Conservation (phyloP, 306 rosid species). For the Hylodesmum podocarpum region DNA sequence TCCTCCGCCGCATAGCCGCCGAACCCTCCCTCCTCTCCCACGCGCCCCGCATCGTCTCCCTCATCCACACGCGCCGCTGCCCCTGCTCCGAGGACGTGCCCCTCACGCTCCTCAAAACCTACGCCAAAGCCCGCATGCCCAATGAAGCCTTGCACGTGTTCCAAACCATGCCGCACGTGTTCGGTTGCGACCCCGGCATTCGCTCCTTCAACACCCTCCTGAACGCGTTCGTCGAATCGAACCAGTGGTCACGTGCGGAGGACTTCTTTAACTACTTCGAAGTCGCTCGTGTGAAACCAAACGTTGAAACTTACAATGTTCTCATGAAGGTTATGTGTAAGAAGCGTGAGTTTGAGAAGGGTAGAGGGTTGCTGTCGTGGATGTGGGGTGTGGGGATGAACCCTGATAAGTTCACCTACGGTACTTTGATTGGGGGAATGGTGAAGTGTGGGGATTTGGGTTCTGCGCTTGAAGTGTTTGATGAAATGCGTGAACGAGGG, state of each 20-base stretch:
- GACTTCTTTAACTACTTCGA: conserved; percentile 56
- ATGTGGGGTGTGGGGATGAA: conserved; percentile 57
- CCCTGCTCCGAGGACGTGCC: conserved; percentile 74
- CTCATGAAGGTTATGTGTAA: conserved; percentile 70
- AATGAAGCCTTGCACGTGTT: conserved; percentile 62
- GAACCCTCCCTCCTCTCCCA: conserved; percentile 47
- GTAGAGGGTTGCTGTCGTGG: conserved; percentile 60
- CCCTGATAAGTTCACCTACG: conserved; percentile 69
- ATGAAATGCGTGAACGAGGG: conserved; percentile 82
- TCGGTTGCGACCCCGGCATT: conserved; percentile 64
- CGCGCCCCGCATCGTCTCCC: conserved; percentile 45
- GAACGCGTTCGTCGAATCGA: conserved; percentile 68
- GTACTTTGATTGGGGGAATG: conserved; percentile 55
- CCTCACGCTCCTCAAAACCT: conserved; percentile 69
- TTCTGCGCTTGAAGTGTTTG: conserved; percentile 72
- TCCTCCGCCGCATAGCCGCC: conserved; percentile 58
- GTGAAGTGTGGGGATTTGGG: conserved; percentile 54
- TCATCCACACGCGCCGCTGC: conserved; percentile 54
- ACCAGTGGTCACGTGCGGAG: conserved; percentile 72
- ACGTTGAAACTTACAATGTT: conserved; percentile 67
- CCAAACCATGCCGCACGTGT: conserved; percentile 66
- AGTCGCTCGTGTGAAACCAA: conserved; percentile 56
- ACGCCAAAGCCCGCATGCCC: conserved; percentile 72
- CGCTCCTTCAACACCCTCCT: conserved; percentile 74
- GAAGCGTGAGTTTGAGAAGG: conserved; percentile 71